Base-by-base conservation (phyloP, 352 stramenopile genomes). In the Phytophthora tubulina region DNA sequence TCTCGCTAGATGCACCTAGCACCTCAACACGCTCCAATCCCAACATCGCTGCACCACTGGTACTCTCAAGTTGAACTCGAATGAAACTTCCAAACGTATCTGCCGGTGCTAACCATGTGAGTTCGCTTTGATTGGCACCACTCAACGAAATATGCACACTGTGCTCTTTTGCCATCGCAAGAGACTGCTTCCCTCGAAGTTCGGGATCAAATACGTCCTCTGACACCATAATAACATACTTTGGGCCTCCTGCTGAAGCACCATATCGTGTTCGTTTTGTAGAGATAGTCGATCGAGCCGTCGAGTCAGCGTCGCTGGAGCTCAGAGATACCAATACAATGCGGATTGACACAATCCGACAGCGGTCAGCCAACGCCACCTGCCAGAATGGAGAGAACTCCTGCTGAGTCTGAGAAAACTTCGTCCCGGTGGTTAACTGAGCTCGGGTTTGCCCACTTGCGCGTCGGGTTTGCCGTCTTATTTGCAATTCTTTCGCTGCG, bases 301-400 rank as follows among this genome's bases (percentile, higher is more conserved):
- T 67, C 30, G 15, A 48, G n/a, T 51, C 45, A 13, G 5, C 42
- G 17, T 55, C 52, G 3, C 5, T 67, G 8, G 32, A 45, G 31
- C 10, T 76, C 72, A 48, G 2, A 52, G 51, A 38, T 35, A 63
- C 48, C 15, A 86, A 44, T 2, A 79, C 52, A 4, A 91, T 64
- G 0, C 75, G 62, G 3, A 91, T 73, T 31, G 59, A 72, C 44
- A 86, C 74, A 36, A 92, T 83, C 4, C 79, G 79, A 54, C 77
- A 80, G 39, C 81, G 68, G 31, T 67, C 48, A 17, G 52, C 6
- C 30, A 91, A 45, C 13, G 63, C 53, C 3, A 87, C 75, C 39
- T 95, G 80, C 88, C 88, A 95, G 54, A 95, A 95, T 5, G 88
- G 88, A 79, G 83, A 93, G 30, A 82, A 53, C 54, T 95, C 88